Evolutionary conservation across 2,329 filamentous ascomycete species (phyloP).

Genomic region (Arthrobotrys megalospora): DNA sequence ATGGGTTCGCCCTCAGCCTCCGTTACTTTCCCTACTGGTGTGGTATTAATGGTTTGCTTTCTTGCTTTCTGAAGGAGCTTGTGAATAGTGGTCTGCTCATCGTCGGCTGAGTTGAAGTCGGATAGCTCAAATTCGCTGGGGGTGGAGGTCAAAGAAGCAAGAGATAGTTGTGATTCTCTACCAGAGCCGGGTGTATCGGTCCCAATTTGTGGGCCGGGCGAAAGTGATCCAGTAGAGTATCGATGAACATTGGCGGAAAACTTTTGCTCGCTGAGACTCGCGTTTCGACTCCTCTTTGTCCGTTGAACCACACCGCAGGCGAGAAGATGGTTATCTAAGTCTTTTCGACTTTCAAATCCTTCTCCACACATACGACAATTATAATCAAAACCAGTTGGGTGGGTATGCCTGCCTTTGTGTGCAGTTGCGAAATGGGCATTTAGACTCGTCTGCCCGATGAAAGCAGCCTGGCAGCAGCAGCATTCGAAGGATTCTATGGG

Average conservation of each 20-base stretch:
- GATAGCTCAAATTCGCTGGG: constrained; percentile 54
- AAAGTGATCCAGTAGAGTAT: constrained; percentile 50
- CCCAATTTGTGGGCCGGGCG: constrained; percentile 22
- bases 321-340: constrained; percentile 35
- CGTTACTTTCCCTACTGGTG: not conserved
- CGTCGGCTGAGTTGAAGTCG: constrained; percentile 45
- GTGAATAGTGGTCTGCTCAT: constrained; percentile 45
- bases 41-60: constrained; percentile 19
- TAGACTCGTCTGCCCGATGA: constrained; percentile 23
- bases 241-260: constrained; percentile 12
- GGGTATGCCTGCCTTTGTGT: constrained; percentile 46
- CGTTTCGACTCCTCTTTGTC: constrained; percentile 14
- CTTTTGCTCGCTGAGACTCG: constrained; percentile 28
- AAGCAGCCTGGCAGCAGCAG: constrained; percentile 40
- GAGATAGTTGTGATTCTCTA: constrained; percentile 48
- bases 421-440: constrained; percentile 31
- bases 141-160: constrained; percentile 44
- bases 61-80: constrained; percentile 50
- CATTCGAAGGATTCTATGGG: constrained; percentile 32
- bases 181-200: constrained; percentile 35
- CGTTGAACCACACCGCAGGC: constrained; percentile 48
- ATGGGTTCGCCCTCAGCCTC: constrained; percentile 29
- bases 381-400: constrained; percentile 13
- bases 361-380: constrained; percentile 38
- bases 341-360: constrained; percentile 30